phyloP scores from a whole-genome alignment of 345 rosid species.

The Salix caprea region DNA sequence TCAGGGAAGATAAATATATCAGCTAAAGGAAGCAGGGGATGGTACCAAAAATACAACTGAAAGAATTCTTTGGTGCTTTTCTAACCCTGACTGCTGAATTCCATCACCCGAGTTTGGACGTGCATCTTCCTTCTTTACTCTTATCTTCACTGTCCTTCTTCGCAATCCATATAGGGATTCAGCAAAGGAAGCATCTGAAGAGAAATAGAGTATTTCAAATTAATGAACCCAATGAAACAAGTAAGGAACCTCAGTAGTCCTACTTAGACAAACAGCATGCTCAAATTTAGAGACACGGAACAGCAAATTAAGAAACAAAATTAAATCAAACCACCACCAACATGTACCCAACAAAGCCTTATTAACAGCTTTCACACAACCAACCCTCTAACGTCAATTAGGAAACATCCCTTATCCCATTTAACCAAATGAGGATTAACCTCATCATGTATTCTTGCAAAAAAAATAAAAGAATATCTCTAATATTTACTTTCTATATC shows the following conservation, averaged over 20 bases:
- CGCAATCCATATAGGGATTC: slow-evolving; percentile 94
- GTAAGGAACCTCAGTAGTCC: neutral
- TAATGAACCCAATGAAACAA: slow-evolving; percentile 8
- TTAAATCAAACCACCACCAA: neutral
- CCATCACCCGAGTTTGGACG: slow-evolving; percentile 42
- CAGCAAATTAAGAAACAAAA: neutral
- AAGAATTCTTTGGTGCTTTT: slow-evolving; percentile 75
- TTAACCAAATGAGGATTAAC: neutral
- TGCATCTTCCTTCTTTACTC: slow-evolving; percentile 39
- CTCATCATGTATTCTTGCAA: neutral
- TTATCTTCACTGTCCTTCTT: slow-evolving; percentile 71
- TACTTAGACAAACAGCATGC: slow-evolving; percentile 4
- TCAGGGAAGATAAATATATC: neutral
- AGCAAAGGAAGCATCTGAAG: slow-evolving; percentile 90
- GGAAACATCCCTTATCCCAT: neutral
- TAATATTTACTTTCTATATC: neutral
- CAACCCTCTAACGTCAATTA: too few species aligned
- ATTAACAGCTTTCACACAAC: neutral
- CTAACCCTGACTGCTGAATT: slow-evolving; percentile 59
- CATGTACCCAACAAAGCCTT: neutral
- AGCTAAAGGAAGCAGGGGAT: slow-evolving; percentile 17
- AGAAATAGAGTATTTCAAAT: slow-evolving; percentile 7
- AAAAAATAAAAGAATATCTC: neutral
- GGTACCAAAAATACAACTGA: slow-evolving; percentile 91
- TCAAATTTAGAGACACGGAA: neutral